A percentile compares a stretch with the other conserved stretches of the same genome.
These are phyloP conservation scores for Pythium apleroticum DNA, from an alignment of 352 stramenopile genomes.

Conservation along the genomic window DNA sequence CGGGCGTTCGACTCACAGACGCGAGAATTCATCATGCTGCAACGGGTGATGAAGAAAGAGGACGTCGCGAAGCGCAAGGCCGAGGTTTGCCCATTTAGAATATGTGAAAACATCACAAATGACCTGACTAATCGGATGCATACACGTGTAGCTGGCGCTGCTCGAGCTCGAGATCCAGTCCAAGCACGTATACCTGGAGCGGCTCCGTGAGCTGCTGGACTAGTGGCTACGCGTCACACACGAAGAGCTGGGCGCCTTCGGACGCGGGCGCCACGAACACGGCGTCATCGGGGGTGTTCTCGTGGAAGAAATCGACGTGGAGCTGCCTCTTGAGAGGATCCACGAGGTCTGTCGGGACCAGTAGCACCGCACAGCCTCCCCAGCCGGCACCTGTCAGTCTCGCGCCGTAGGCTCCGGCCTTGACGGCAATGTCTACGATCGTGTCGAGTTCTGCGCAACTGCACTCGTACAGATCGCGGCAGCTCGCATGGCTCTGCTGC, in stretches of 20 bases:
- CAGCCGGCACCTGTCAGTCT: constrained; percentile 81
- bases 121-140: no score
- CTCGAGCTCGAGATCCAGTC: constrained; percentile 68
- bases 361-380: constrained; percentile 74
- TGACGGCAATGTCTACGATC: constrained; percentile 47
- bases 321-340: constrained; percentile 3
- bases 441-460: constrained; percentile 69
- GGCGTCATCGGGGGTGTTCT: neutral
- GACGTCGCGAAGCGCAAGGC: constrained; percentile 51
- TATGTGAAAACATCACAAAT: no score
- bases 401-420: constrained; percentile 57
- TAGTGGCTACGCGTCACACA: neutral
- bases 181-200: constrained; percentile 60
- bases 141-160: constrained; percentile 46
- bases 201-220: constrained; percentile 24
- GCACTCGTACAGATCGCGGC: constrained; percentile 70
- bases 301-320: constrained; percentile 2
- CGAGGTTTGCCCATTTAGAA: constrained; percentile 50
- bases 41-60: constrained; percentile 45
- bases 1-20: constrained; percentile 34
- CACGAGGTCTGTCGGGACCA: constrained; percentile 30
- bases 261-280: constrained; percentile 36
- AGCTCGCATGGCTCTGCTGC: constrained; percentile 64
- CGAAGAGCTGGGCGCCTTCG: constrained; percentile 23
- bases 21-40: constrained; percentile 46